phyloP scores from a whole-genome alignment of 352 stramenopile genomes.

The Phytopythium boreale region DNA sequence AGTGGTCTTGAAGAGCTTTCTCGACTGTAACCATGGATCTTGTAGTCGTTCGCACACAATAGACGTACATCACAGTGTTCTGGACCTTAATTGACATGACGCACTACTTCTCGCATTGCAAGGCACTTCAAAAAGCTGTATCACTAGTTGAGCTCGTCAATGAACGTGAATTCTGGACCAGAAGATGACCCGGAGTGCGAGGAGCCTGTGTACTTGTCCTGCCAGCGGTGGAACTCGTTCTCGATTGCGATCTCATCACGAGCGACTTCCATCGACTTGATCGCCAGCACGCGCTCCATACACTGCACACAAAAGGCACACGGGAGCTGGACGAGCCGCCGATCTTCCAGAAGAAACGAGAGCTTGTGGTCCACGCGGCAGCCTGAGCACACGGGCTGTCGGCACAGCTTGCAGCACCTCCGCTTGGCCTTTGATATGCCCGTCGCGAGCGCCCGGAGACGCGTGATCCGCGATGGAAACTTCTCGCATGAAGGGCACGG shows the following conservation, averaged over 20 bases:
- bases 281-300: conserved; percentile 16
- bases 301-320: conserved; percentile 34
- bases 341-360: conserved; percentile 20
- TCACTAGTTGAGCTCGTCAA: conserved; percentile 8
- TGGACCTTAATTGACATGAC: neutral
- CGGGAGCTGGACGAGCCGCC: conserved; percentile 22
- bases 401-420: conserved; percentile 39
- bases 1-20: neutral
- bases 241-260: conserved; percentile 19
- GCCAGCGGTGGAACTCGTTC: conserved; percentile 7
- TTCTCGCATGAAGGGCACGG: conserved; percentile 5
- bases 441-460: neutral
- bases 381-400: conserved; percentile 35
- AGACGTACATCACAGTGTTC: no score
- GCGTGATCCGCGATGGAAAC: conserved; percentile 3
- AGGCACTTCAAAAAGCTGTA: neutral
- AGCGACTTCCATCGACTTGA: conserved; percentile 17
- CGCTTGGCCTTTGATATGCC: neutral
- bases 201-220: conserved; percentile 7
- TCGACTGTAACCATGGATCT: neutral
- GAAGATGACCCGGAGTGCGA: conserved; percentile 1
- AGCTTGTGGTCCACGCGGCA: conserved; percentile 47
- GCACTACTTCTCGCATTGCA: neutral
- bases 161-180: neutral
- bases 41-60: neutral